Evolutionary conservation across 2,329 filamentous ascomycete genomes (phyloP), one percentile per base, ranked within the genome.

Genomic region (Alternaria triticimaculans): DNA sequence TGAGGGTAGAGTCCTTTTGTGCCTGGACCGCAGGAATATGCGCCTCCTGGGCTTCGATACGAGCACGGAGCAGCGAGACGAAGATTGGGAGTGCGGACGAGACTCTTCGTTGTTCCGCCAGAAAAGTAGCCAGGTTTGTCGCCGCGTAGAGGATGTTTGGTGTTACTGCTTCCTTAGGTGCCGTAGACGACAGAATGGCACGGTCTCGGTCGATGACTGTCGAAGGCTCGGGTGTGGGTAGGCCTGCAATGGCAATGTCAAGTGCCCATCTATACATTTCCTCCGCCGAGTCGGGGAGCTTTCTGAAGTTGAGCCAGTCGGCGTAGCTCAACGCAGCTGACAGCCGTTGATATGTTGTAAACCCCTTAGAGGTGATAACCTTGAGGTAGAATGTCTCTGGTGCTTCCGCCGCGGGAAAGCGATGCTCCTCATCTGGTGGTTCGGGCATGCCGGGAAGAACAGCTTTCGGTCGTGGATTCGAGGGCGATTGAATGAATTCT

Each of bases 311-410:
- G 43, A 97, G 85, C 87, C 92, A 97, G 58, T 92, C 90, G 2
- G 91, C 95, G 76, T 94, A 97, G 1, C 90, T 90, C 45, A 97
- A 82, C 4, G 92, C 91, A 5, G 94, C 94, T 62, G 95, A 90
- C 55, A 97, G 84, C 72, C 89, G 90, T 79, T 98, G 93, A 60
- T 88, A 86, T n/a, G 88, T 85, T 1, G 87, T 90, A 72, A 98
- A 92, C 2, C 95, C 95, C 58, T 87, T 86, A 0, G 92, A 95
- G 7, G 90, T 93, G 58, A 97, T 81, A 53, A 97, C 89, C 74
- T 92, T 92, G 80, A 92, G 87, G 76, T 98, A 98, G 74, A 89
- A 93, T 14, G 84, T 86, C 72, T 96, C 91, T 0, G 95, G 92
- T 0, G 87, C 78, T 7, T 76, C 76, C 64, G 89, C 94, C 2